Evolutionary conservation across 1,284 basidiomycete species (phyloP), one percentile per base, ranked within the genome.

Genomic region (Serendipita sp.): DNA sequence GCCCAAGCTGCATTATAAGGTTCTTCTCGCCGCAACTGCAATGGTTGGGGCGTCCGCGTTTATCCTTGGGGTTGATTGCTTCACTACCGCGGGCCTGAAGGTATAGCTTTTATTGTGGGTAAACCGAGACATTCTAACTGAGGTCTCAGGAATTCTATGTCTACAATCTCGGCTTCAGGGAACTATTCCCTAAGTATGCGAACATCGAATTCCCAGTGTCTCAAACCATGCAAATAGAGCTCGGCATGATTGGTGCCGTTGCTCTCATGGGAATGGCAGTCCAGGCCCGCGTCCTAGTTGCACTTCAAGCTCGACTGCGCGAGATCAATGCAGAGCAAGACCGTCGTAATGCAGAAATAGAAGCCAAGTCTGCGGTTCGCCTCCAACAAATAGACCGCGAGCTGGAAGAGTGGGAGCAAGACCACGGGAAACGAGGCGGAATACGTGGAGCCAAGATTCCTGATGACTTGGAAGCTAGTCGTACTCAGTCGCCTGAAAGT

Each of bases 31-130:
- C 55, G 85, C 89, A 60, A 95, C 93, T 30, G 88, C 90, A 30
- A 79, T 90, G 67, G 87, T 95, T 63, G 94, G 94, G 26, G 85
- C 92, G n/a, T 88, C 88, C n/a, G 87, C 91, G 0, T 85, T 95
- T 71, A 91, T 93, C 64, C 78, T 97, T 22, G 93, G 93, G 6
- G 83, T 96, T 61, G 94, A 98, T 73, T 97, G 94, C 74, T 97
- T 85, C 72, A 89, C 91, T 2, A 87, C 89, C 3, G 89, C 87
- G 3, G 89, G 88, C 29, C 79, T 96, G 64, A 97, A 97, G 76
- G 53, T 58, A 34, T 94, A 96, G 79, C 88, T 88, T 67, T 17
- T 41, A 4, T 63, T 45, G 66, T 72, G 47, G 44, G 49, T 8
- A 13, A 64, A 49, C 35, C 3, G 22, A 34, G 13, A 50, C 34